A percentile compares a stretch with the other conserved stretches of the same genome.
Conservation (phyloP, 306 rosid genomes). For the Alnus rubra region DNA sequence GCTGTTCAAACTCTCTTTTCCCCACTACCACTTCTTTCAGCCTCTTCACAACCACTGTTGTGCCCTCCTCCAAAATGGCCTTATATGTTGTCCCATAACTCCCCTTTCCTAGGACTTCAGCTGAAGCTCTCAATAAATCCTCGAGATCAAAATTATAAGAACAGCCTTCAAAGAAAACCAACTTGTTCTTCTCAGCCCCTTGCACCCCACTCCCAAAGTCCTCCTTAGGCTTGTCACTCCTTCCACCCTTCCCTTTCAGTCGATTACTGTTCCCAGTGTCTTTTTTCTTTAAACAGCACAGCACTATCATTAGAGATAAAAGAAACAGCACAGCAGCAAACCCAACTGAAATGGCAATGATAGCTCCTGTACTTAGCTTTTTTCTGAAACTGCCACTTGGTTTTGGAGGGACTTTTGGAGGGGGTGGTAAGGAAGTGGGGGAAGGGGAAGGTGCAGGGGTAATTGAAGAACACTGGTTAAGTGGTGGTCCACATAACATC, state of each 20-base stretch:
- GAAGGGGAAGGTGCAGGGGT: constrained; percentile 40
- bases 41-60: constrained; percentile 71
- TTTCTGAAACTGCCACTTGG: constrained; percentile 41
- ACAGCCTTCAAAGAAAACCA: constrained; percentile 60
- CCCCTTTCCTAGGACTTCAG: constrained; percentile 85
- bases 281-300: constrained; percentile 59
- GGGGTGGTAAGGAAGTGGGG: constrained; percentile 31
- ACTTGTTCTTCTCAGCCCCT: constrained; percentile 68
- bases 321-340: constrained; percentile 39
- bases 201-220: constrained; percentile 84
- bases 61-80: constrained; percentile 78
- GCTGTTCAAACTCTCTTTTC: constrained; percentile 76
- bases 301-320: constrained; percentile 33
- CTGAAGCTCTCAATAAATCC: constrained; percentile 78
- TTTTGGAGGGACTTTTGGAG: constrained; percentile 25
- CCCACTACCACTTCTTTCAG: constrained; percentile 60
- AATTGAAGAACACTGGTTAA: constrained; percentile 48
- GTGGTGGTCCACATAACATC: constrained; percentile 72
- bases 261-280: constrained; percentile 30
- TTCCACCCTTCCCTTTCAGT: constrained; percentile 41
- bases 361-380: constrained; percentile 45
- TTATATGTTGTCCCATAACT: constrained; percentile 78
- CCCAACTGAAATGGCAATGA: constrained; percentile 55
- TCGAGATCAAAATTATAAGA: constrained; percentile 72
- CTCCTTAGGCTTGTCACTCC: constrained; percentile 50